A percentile compares a stretch with the other conserved stretches of the same genome.
Evolutionary conservation across 257 asterid genomes (phyloP).

Genomic region (Prunella vulgaris): DNA sequence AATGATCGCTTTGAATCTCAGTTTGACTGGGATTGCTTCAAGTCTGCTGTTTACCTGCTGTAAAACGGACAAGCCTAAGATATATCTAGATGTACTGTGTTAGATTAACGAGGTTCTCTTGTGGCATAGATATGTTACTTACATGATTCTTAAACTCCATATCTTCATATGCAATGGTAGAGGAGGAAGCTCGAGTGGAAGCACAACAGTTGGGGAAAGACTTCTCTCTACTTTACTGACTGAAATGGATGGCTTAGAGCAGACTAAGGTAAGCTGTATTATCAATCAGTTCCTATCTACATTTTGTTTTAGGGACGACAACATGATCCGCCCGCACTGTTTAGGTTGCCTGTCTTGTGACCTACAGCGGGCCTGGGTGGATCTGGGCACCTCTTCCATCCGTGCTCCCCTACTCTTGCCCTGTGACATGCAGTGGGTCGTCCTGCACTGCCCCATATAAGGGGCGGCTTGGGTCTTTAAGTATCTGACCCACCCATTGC

Average conservation of each 20-base stretch:
- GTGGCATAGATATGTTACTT: not conserved
- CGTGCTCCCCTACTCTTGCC: no score
- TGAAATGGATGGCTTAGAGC: conserved; percentile 97
- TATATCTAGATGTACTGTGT: not conserved
- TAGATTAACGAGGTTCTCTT: not conserved
- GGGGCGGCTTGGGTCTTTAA: no score
- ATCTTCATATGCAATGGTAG: conserved; percentile 36
- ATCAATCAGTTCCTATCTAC: not conserved
- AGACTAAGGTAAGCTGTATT: conserved; percentile 60
- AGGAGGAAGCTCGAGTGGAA: conserved; percentile 75
- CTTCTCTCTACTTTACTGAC: conserved; percentile 87
- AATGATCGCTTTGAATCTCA: conserved; percentile 3
- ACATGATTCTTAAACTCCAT: not conserved
- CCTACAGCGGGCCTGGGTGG: no score
- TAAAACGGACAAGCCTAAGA: not conserved
- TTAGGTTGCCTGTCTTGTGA: no score
- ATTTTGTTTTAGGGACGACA: not conserved
- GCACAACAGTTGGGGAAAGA: conserved; percentile 80
- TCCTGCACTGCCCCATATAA: no score
- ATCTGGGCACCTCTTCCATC: no score
- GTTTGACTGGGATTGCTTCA: not conserved
- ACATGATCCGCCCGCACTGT: no score
- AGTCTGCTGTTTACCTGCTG: not conserved
- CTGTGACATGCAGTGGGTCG: no score
- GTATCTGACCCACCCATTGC: no score